Evolutionary conservation across 768 basidiomycete species (phyloP).

Genomic region (Phylloporus scabripes): DNA sequence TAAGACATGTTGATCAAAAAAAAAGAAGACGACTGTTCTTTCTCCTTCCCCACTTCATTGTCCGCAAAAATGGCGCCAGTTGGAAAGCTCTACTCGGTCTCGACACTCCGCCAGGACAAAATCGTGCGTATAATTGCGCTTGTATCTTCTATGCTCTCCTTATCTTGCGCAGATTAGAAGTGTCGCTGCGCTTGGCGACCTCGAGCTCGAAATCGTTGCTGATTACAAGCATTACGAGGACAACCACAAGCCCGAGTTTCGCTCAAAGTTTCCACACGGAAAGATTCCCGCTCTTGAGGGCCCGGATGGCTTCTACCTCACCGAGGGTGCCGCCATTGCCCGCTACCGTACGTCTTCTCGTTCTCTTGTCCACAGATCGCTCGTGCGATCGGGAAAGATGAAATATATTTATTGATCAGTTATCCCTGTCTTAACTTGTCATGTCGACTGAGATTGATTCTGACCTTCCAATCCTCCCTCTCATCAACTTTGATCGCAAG

Average conservation of each 20-base stretch:
- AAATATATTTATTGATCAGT: slow-evolving; percentile 43
- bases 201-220: slow-evolving; percentile 50
- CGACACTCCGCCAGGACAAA: slow-evolving; percentile 39
- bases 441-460: slow-evolving; percentile 41
- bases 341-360: slow-evolving; percentile 69
- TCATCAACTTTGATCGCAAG: slow-evolving; percentile 8
- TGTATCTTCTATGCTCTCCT: slow-evolving; percentile 1
- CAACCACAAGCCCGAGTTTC: slow-evolving; percentile 67
- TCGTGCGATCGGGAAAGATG: slow-evolving; percentile 20
- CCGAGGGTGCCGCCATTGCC: slow-evolving; percentile 77
- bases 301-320: slow-evolving; percentile 69
- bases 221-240: slow-evolving; percentile 55
- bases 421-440: slow-evolving; percentile 65
- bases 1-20: slow-evolving; percentile 27
- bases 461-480: slow-evolving; percentile 5
- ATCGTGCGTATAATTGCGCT: slow-evolving; percentile 33
- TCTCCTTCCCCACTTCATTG: slow-evolving; percentile 17
- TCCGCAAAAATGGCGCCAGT: slow-evolving; percentile 45
- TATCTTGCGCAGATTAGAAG: slow-evolving; percentile 41
- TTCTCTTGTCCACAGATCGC: slow-evolving; percentile 7
- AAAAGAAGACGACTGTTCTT: slow-evolving; percentile 1
- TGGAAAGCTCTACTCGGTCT: slow-evolving; percentile 59
- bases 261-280: slow-evolving; percentile 70
- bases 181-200: slow-evolving; percentile 53
- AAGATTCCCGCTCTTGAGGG: slow-evolving; percentile 84